These are phyloP conservation scores for Hypoxylon fragiforme DNA, from an alignment of 495 filamentous ascomycete species.

Conservation along the genomic window DNA sequence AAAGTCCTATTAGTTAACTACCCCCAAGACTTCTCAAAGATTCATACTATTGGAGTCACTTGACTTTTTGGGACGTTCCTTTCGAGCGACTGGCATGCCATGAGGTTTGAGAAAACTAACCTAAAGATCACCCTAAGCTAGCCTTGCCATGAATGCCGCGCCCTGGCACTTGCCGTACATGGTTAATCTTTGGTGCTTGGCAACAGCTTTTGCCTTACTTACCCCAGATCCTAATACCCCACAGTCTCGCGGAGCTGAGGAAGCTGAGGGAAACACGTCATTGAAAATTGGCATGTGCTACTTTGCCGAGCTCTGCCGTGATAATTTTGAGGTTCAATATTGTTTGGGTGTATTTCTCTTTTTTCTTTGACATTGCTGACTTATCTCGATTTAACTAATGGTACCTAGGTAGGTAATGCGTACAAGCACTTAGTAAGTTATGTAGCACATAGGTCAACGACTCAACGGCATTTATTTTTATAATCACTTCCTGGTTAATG, in stretches of 20 bases:
- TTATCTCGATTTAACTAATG: no score
- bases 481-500: no score
- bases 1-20: no score
- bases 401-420: no score
- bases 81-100: conserved; percentile 16
- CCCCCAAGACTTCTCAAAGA: conserved; percentile 7
- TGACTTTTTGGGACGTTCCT: conserved; percentile 16
- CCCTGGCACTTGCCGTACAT: conserved; percentile 2
- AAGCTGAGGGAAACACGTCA: conserved; percentile 11
- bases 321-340: not conserved
- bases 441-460: no score
- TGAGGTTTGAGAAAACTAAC: not conserved
- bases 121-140: conserved; percentile 1
- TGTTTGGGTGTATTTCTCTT: no score
- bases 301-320: not conserved
- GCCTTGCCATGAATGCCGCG: conserved; percentile 8
- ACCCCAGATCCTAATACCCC: conserved; percentile 30
- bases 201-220: conserved; percentile 17
- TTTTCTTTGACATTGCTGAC: no score
- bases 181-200: conserved; percentile 16
- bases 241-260: conserved; percentile 26
- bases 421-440: no score
- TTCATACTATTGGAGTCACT: conserved; percentile 12
- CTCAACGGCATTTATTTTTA: no score
- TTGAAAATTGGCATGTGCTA: not conserved